phyloP scores from a whole-genome alignment of 1,139 yeast species.

The Blastobotrys ciferrii region DNA sequence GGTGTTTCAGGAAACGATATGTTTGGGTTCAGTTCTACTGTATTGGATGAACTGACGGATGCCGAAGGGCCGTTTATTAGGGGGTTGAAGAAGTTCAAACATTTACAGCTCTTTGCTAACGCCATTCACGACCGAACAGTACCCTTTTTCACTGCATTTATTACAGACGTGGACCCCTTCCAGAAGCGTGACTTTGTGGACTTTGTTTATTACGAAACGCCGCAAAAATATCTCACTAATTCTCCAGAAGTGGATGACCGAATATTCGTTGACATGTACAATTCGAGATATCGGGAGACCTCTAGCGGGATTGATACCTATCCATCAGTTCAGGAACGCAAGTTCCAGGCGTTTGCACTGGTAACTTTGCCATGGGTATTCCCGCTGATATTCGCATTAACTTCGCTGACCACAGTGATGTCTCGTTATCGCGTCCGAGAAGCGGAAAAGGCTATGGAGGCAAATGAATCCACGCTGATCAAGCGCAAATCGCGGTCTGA shows the following conservation, averaged over 20 bases:
- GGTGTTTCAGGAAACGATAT: conserved; percentile 77
- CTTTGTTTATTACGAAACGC: conserved; percentile 18
- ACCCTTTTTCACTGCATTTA: conserved; percentile 53
- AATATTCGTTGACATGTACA: conserved; percentile 30
- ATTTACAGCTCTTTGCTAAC: conserved; percentile 65
- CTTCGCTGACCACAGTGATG: conserved; percentile 26
- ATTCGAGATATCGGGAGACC: conserved; percentile 21
- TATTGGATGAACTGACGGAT: conserved; percentile 54
- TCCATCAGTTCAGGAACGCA: conserved; percentile 22
- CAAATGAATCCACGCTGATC: conserved; percentile 8
- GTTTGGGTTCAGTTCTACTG: conserved; percentile 47
- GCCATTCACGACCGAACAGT: conserved; percentile 70
- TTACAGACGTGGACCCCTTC: conserved; percentile 50
- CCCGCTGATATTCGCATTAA: conserved; percentile 27
- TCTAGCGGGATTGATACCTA: conserved; percentile 12
- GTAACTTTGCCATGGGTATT: conserved; percentile 27
- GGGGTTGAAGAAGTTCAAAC: conserved; percentile 58
- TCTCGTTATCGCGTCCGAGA: conserved; percentile 26
- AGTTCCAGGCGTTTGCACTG: conserved; percentile 20
- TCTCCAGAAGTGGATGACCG: conserved; percentile 14
- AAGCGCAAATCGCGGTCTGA: conserved; percentile 18
- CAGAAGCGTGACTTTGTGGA: conserved; percentile 29
- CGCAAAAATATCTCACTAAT: not conserved
- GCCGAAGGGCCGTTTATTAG: conserved; percentile 50
- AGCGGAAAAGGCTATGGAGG: conserved; percentile 12